Conservation (phyloP, 2,329 filamentous ascomycete genomes). For the Apiospora koreana region DNA sequence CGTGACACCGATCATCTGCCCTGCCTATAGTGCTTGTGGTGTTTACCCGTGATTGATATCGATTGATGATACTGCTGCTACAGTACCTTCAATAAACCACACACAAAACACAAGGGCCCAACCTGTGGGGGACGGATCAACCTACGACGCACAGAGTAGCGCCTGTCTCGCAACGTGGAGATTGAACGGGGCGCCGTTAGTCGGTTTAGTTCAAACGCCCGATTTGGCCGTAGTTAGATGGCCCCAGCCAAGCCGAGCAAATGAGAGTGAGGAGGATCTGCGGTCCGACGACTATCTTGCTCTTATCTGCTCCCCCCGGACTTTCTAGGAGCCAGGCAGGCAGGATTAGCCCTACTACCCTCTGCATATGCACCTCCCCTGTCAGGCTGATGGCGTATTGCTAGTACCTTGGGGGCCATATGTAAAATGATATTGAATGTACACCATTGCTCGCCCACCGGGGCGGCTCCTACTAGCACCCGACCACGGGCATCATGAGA, state of each 20-base stretch:
- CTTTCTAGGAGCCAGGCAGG: not conserved
- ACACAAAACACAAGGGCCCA: not conserved
- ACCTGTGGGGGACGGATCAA: not conserved
- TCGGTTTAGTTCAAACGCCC: not conserved
- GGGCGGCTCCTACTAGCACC: not conserved
- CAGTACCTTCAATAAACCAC: not conserved
- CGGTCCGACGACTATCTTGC: not conserved
- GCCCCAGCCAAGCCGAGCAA: not conserved
- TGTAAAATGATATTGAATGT: too few species aligned
- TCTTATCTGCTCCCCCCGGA: not conserved
- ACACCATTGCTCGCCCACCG: not conserved
- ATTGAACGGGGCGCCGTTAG: not conserved
- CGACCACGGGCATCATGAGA: not conserved
- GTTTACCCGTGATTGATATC: not conserved
- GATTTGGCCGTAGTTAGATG: not conserved
- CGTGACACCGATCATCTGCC: not conserved
- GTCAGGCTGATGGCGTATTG: not conserved
- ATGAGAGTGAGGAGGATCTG: not conserved
- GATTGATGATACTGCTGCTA: not conserved
- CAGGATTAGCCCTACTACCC: not conserved
- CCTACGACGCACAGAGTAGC: not conserved
- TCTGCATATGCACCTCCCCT: too few species aligned
- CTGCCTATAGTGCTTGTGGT: not conserved
- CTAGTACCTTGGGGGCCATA: not conserved
- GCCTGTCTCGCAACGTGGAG: not conserved